Conservation (phyloP, 495 filamentous ascomycete genomes). For the Penicillium turbatum region DNA sequence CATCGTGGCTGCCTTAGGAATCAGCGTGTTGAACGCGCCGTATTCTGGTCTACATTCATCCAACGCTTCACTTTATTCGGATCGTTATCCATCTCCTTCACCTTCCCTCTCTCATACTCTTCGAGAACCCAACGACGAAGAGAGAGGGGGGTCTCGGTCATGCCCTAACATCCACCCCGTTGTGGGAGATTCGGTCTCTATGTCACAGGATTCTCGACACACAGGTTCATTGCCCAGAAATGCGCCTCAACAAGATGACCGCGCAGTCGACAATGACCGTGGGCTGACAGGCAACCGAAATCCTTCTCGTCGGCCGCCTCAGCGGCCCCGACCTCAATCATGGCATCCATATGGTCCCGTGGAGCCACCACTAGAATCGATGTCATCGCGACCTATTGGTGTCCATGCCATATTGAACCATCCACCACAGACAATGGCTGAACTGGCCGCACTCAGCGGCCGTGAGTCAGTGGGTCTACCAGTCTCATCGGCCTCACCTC, state of each 20-base stretch:
- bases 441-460: slow-evolving; percentile 17
- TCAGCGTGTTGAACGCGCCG: slow-evolving; percentile 36
- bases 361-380: slow-evolving; percentile 36
- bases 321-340: slow-evolving; percentile 34
- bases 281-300: slow-evolving; percentile 20
- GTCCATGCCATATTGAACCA: slow-evolving; percentile 51
- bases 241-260: slow-evolving; percentile 22
- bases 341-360: slow-evolving; percentile 40
- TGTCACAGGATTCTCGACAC: slow-evolving; percentile 45
- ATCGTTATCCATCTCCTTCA: slow-evolving; percentile 32
- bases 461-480: slow-evolving; percentile 29
- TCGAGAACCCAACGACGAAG: slow-evolving; percentile 34
- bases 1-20: slow-evolving; percentile 45
- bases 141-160: slow-evolving; percentile 43
- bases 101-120: slow-evolving; percentile 39
- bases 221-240: slow-evolving; percentile 32
- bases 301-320: slow-evolving; percentile 23
- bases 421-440: slow-evolving; percentile 30
- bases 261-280: slow-evolving; percentile 28
- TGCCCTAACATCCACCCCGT: slow-evolving; percentile 36
- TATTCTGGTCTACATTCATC: slow-evolving; percentile 27
- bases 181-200: slow-evolving; percentile 39
- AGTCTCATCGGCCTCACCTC: slow-evolving; percentile 22
- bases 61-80: slow-evolving; percentile 33
- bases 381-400: slow-evolving; percentile 43